Conservation (phyloP, 768 basidiomycete genomes). For the Rhodotorula diobovata region DNA sequence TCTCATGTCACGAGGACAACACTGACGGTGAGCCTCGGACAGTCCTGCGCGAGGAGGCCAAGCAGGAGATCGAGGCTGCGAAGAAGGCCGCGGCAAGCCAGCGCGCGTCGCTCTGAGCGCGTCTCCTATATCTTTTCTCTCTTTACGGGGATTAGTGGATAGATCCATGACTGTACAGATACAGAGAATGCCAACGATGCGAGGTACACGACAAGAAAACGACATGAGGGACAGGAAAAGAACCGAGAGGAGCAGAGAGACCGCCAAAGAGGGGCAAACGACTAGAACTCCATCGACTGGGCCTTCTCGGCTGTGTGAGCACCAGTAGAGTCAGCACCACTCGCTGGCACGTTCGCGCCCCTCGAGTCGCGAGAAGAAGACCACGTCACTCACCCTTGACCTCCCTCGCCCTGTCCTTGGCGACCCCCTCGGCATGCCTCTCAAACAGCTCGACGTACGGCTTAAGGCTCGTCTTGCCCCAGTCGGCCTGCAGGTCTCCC, state of each 20-base stretch:
- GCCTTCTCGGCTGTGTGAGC: conserved; percentile 19
- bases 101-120: background rate
- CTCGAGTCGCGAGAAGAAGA: background rate
- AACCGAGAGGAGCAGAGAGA: background rate
- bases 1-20: no score
- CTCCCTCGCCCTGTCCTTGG: conserved; percentile 45
- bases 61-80: conserved; percentile 3
- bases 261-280: no score
- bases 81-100: background rate
- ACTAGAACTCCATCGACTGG: conserved; percentile 25
- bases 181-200: background rate
- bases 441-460: conserved; percentile 88
- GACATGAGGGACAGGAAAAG: background rate
- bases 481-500: conserved; percentile 53
- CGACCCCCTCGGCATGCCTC: conserved; percentile 56
- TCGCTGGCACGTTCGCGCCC: no score
- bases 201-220: background rate
- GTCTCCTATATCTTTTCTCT: no score
- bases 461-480: conserved; percentile 79
- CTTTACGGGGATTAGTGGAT: no score
- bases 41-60: conserved; percentile 19
- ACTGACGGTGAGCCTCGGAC: background rate
- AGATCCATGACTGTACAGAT: no score
- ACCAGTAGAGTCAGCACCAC: background rate
- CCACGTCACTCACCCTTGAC: conserved; percentile 44